A percentile compares a stretch with the other conserved stretches of the same genome.
These are phyloP conservation scores for Pichia kudriavzevii DNA, from an alignment of 1,139 yeast species.

Conservation along the genomic window DNA sequence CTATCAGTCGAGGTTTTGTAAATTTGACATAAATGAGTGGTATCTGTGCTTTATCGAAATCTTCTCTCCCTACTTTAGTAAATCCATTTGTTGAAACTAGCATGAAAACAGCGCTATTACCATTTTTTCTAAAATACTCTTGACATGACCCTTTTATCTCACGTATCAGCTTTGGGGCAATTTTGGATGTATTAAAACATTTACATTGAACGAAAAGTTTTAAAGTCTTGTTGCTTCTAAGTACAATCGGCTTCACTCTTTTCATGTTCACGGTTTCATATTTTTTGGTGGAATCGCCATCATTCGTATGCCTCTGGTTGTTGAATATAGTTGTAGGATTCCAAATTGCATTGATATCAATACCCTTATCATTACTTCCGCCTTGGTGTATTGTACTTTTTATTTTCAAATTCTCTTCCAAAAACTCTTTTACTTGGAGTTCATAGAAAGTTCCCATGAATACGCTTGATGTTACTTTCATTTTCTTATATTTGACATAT, in stretches of 20 bases:
- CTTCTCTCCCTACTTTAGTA: conserved; percentile 51
- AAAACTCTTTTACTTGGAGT: conserved; percentile 42
- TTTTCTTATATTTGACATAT: conserved; percentile 24
- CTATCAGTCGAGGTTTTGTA: conserved; percentile 26
- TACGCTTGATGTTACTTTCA: conserved; percentile 38
- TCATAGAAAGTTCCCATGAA: conserved; percentile 71
- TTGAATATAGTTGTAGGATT: conserved; percentile 29
- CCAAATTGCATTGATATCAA: conserved; percentile 63
- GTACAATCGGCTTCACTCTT: conserved; percentile 25
- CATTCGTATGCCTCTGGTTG: conserved; percentile 2
- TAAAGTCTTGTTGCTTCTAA: conserved; percentile 15
- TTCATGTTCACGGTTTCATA: conserved; percentile 21
- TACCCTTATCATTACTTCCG: conserved; percentile 67
- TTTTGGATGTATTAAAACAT: conserved; percentile 21
- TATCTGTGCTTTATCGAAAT: conserved; percentile 40
- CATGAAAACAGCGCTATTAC: conserved; percentile 46
- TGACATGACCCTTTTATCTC: conserved; percentile 28
- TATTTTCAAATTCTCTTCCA: conserved; percentile 37
- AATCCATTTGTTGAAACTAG: conserved; percentile 54
- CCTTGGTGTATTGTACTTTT: conserved; percentile 40
- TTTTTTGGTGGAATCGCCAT: conserved; percentile 4
- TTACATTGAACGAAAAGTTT: conserved; percentile 26
- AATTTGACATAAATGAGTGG: conserved; percentile 51
- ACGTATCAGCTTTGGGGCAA: conserved; percentile 28
- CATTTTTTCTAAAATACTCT: conserved; percentile 25